Evolutionary conservation across 805 yeast genomes (phyloP), one percentile per base, ranked within the genome.

Genomic region (Hemisphaericaspora nanyangensis): DNA sequence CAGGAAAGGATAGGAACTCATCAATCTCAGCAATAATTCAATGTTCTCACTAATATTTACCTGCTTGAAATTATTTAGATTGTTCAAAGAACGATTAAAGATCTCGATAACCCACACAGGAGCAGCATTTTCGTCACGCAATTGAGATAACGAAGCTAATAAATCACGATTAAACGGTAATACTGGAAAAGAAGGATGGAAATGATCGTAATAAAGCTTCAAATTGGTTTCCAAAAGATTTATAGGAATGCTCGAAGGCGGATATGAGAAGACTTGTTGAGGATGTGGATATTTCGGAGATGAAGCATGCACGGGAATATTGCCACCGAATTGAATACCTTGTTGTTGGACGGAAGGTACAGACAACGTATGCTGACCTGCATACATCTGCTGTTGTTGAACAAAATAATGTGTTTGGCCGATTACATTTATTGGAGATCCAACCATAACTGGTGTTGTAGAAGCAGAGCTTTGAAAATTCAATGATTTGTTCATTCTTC

Each of bases 161-260:
- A 49, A 47, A 13, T 50, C 47, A 16, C 53, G 52, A 37, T 62
- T 54, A 39, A 58, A 55, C 1, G 77, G 72, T 18, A 77, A 54
- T 3, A 76, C 54, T 6, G 80, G 79, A 45, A 72, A 70, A 32
- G 58, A 63, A 1, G 44, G 39, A 46, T 76, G 80, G 48, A 70
- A 63, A 31, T 59, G 65, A 6, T 58, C 31, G 46, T 72, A 76
- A 49, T 76, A 76, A 4, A 58, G 39, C 26, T 61, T 64, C 15
- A 72, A 41, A 46, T 66, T 67, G 15, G 44, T 41, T 20, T 67
- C 70, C 7, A 67, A 35, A 10, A 35, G n/a, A 35, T 54, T 47
- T 17, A 47, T 45, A 12, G 52, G 44, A n/a, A 45, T 39, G 31
- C 47, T 22, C 11, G 26, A 19, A 16, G 20, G 13, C 4, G 34